Conservation (phyloP, 257 asterid genomes). For the Thymus mandschuricus region DNA sequence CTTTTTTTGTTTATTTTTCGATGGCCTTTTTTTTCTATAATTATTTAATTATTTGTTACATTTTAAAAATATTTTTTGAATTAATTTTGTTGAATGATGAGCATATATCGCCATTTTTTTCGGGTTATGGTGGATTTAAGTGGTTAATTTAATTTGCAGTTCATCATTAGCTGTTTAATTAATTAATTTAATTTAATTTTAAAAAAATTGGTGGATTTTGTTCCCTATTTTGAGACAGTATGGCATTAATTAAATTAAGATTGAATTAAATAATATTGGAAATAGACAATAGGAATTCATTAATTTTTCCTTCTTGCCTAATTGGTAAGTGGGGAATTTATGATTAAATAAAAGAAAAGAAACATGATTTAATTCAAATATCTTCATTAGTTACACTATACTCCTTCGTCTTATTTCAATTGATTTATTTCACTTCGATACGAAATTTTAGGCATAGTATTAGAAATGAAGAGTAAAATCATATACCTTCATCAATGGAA, state of each 20-base stretch:
- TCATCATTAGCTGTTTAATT: conserved; percentile 24
- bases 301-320: neutral
- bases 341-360: neutral
- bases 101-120: conserved; percentile 60
- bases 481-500: neutral
- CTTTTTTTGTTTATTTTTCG: conserved; percentile 24
- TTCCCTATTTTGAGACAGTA: neutral
- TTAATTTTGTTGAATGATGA: conserved; percentile 36
- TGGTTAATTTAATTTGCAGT: conserved; percentile 30
- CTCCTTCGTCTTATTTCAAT: no score
- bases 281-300: neutral
- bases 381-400: neutral
- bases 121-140: conserved; percentile 43
- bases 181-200: no score
- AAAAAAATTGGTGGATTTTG: neutral
- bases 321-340: neutral
- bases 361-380: neutral
- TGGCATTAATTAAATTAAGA: neutral
- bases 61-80: conserved; percentile 1
- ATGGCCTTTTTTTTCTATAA: neutral
- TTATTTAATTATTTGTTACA: neutral
- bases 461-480: no score
- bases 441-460: no score
- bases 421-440: no score
- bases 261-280: neutral